phyloP scores from a whole-genome alignment of 2,329 filamentous ascomycete genomes.

The Alternaria rosae region DNA sequence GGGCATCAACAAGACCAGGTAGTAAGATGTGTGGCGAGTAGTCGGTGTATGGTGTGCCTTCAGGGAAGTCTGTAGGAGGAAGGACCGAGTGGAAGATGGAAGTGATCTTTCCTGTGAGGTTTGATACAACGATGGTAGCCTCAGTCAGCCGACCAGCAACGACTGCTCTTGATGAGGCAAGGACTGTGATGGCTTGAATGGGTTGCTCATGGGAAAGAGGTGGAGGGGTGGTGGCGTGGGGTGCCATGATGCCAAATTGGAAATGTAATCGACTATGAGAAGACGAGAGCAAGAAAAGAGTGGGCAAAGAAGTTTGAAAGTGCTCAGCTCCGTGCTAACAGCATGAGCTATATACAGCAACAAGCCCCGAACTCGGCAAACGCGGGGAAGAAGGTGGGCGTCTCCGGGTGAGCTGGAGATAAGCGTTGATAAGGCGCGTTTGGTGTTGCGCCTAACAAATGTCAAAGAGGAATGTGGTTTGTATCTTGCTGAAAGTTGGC shows the following conservation, averaged over 20 bases:
- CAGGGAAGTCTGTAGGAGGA: conserved; percentile 76
- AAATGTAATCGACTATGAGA: neutral
- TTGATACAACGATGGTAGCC: conserved; percentile 83
- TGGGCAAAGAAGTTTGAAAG: conserved; percentile 4
- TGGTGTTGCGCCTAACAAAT: conserved; percentile 18
- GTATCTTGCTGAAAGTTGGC: neutral
- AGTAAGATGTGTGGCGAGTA: conserved; percentile 85
- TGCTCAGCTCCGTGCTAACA: conserved; percentile 15
- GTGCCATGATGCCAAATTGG: conserved; percentile 40
- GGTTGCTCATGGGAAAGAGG: conserved; percentile 37
- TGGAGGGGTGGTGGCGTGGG: conserved; percentile 47
- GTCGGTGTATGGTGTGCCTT: conserved; percentile 77
- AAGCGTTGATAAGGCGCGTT: conserved; percentile 44
- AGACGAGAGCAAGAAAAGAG: conserved; percentile 15
- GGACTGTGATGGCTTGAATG: conserved; percentile 68
- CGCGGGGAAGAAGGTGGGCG: conserved; percentile 28
- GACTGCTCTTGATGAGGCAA: conserved; percentile 84
- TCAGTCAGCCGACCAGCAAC: conserved; percentile 78
- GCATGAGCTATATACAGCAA: conserved; percentile 30
- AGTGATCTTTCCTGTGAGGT: conserved; percentile 81
- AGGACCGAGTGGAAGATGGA: conserved; percentile 76
- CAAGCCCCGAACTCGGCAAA: conserved; percentile 29
- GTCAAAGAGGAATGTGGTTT: conserved; percentile 17
- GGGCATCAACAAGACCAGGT: conserved; percentile 92
- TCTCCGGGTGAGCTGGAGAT: conserved; percentile 35